Evolutionary conservation across 768 basidiomycete genomes (phyloP).

Genomic region (Daedalea quercina): DNA sequence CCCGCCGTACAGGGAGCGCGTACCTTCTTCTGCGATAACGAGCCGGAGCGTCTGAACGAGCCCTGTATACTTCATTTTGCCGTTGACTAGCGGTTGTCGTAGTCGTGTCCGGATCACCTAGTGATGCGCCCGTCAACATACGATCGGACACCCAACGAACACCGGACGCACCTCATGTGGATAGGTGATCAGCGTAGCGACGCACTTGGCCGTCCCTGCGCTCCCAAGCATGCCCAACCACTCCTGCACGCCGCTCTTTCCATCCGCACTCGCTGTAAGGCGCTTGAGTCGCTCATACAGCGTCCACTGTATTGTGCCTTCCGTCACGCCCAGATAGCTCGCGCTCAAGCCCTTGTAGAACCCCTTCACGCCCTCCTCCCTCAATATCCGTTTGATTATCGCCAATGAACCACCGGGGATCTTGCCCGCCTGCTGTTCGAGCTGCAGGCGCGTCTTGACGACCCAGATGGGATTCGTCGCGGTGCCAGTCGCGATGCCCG

Average conservation of each 20-base stretch:
- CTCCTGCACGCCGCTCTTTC: conserved; percentile 49
- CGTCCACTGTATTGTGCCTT: conserved; percentile 96
- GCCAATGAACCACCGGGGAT: conserved; percentile 47
- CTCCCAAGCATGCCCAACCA: conserved; percentile 85
- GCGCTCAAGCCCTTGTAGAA: conserved; percentile 96
- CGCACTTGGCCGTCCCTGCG: conserved; percentile 88
- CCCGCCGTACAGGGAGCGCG: conserved; percentile 81
- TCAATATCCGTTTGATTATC: conserved; percentile 67
- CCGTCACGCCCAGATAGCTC: conserved; percentile 92
- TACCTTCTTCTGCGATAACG: conserved; percentile 87
- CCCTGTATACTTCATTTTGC: conserved; percentile 78
- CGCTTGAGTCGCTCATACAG: conserved; percentile 90
- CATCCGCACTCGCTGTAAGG: conserved; percentile 47
- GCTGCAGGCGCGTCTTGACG: conserved; percentile 92
- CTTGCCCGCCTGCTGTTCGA: conserved; percentile 28
- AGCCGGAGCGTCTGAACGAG: conserved; percentile 78
- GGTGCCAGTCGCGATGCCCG: conserved; percentile 81
- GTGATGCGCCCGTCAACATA: conserved; percentile 1
- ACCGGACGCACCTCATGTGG: conserved; percentile 82
- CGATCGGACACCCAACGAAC: not conserved
- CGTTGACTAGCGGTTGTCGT: conserved; percentile 78
- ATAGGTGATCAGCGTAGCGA: conserved; percentile 94
- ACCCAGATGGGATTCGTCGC: conserved; percentile 99
- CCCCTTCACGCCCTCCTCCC: conserved; percentile 77
- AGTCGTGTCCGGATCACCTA: conserved; percentile 90